Conservation (phyloP, 2,329 filamentous ascomycete species). For the Colletotrichum orbiculare region DNA sequence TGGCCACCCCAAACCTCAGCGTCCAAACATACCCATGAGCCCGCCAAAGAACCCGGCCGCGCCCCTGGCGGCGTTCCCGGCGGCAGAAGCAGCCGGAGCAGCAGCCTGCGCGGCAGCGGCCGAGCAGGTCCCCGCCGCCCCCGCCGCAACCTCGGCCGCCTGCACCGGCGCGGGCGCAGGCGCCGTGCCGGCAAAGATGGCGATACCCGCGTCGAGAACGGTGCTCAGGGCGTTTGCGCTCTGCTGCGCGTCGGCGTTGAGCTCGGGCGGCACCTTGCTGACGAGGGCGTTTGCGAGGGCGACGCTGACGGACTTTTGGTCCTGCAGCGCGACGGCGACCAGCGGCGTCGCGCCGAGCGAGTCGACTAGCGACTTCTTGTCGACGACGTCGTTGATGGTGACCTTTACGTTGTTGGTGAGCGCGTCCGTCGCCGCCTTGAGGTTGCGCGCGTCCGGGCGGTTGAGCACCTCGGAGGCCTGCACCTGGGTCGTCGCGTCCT, state of each 20-base stretch:
- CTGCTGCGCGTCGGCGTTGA: conserved; percentile 24
- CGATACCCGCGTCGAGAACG: conserved; percentile 25
- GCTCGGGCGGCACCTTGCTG: conserved; percentile 23
- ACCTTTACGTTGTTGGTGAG: conserved; percentile 34
- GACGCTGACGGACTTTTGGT: conserved; percentile 26
- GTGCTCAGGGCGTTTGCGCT: conserved; percentile 24
- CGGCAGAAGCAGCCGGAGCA: neutral
- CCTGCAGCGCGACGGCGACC: conserved; percentile 32
- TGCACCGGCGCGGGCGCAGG: neutral
- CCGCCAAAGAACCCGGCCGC: conserved; percentile 6
- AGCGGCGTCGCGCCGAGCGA: conserved; percentile 29
- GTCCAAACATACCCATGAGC: conserved; percentile 6
- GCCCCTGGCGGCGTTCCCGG: neutral
- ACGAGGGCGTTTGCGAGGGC: conserved; percentile 29
- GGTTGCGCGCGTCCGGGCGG: conserved; percentile 8
- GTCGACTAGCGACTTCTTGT: conserved; percentile 28
- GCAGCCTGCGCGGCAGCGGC: conserved; percentile 11
- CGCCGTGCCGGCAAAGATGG: conserved; percentile 7
- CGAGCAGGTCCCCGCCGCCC: neutral
- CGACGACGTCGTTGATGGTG: conserved; percentile 30
- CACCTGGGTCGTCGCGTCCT: conserved; percentile 29
- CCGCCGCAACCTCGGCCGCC: neutral
- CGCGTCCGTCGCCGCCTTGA: conserved; percentile 31
- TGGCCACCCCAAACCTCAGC: neutral
- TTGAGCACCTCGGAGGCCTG: conserved; percentile 12